Conservation (phyloP, 257 asterid genomes). For the Solanum neorickii region DNA sequence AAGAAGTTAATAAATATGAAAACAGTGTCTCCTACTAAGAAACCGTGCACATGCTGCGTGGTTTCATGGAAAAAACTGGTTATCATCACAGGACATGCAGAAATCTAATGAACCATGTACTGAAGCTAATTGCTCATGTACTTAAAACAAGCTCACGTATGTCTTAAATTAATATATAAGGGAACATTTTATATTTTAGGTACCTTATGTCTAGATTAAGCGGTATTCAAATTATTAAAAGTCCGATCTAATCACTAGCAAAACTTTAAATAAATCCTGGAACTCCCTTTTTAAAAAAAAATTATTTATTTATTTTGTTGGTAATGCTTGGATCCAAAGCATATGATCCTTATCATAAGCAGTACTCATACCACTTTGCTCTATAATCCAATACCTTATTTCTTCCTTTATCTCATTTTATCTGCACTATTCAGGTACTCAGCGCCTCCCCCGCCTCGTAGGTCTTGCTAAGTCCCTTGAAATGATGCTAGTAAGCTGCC, state of each 20-base stretch:
- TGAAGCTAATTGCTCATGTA: neutral
- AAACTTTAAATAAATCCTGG: neutral
- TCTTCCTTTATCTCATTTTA: neutral
- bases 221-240: neutral
- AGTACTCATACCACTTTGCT: neutral
- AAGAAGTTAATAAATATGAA: neutral
- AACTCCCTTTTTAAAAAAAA: no score
- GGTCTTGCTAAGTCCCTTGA: slow-evolving; percentile 95
- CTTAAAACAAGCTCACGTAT: neutral
- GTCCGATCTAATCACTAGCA: neutral
- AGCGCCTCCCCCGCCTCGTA: slow-evolving; percentile 97
- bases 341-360: neutral
- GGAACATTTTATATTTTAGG: neutral
- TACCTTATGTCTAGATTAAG: neutral
- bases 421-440: slow-evolving; percentile 56
- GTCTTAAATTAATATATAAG: neutral
- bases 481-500: slow-evolving; percentile 78
- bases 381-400: neutral
- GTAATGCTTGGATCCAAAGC: neutral
- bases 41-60: neutral
- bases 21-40: neutral
- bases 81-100: neutral
- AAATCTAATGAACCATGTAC: neutral
- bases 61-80: neutral
- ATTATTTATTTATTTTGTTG: neutral